A percentile compares a stretch with the other conserved stretches of the same genome.
These are phyloP conservation scores for Lathyrus aphaca DNA, from an alignment of 306 rosid species.

Conservation along the genomic window DNA sequence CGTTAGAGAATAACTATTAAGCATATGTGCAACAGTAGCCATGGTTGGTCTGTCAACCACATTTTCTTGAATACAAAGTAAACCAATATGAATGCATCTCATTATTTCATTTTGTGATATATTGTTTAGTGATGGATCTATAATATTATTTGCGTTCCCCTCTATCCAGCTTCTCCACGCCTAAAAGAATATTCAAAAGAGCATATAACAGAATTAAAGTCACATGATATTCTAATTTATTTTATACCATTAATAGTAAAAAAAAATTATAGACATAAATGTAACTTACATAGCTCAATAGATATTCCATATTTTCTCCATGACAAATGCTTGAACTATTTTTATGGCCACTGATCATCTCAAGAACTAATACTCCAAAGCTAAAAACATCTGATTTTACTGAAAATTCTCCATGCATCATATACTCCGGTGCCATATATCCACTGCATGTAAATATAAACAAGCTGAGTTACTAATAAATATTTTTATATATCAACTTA, in stretches of 20 bases:
- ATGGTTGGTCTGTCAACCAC: slow-evolving; percentile 50
- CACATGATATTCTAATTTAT: neutral
- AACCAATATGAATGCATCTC: slow-evolving; percentile 62
- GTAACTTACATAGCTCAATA: slow-evolving; percentile 41
- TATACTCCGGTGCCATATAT: slow-evolving; percentile 43
- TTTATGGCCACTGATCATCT: slow-evolving; percentile 54
- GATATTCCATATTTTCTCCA: slow-evolving; percentile 36
- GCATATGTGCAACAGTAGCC: slow-evolving; percentile 43
- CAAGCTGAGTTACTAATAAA: neutral
- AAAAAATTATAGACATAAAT: neutral
- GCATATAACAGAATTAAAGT: neutral
- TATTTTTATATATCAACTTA: too few species aligned
- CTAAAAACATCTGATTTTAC: neutral
- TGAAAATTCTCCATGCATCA: neutral
- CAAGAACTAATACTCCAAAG: slow-evolving; percentile 42
- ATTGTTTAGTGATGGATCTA: slow-evolving; percentile 42
- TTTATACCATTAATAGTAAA: neutral
- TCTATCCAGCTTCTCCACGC: slow-evolving; percentile 55
- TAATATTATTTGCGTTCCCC: slow-evolving; percentile 28
- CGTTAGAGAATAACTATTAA: slow-evolving; percentile 37
- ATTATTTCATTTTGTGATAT: slow-evolving; percentile 39
- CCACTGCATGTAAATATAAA: slow-evolving; percentile 38
- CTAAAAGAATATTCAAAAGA: slow-evolving; percentile 29
- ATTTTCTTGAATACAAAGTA: slow-evolving; percentile 56
- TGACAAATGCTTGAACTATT: slow-evolving; percentile 1